Evolutionary conservation across 768 basidiomycete species (phyloP), one percentile per base, ranked within the genome.

Genomic region (Xanthoconium stramineum): DNA sequence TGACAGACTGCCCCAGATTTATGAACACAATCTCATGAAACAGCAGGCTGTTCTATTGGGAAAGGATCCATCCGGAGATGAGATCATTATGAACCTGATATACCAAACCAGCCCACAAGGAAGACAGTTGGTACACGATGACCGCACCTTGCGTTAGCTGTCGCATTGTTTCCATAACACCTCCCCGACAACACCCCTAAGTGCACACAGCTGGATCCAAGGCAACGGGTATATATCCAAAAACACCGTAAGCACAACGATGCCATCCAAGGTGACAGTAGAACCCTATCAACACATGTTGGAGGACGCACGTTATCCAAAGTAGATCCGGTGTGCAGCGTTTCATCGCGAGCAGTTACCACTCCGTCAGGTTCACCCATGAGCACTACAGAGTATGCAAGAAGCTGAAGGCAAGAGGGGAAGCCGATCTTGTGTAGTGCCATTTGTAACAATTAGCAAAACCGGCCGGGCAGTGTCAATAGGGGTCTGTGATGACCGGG

Each of bases 251-350:
- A 64, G 53, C 28, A 50, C 32, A 51, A 19, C 37, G 30, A 50
- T 7, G 38, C 30, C 35, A 50, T 42, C 37, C 32, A 15, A 56
- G 39, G 39, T 29, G 33, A 53, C 30, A 6, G 20, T 47, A 29
- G 47, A 14, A 35, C n/a, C 33, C n/a, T 13, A 20, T 19, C 6
- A 28, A 53, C 33, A 11, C 8, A 32, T 30, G 28, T 20, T n/a
- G n/a, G n/a, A 50, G 51, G n/a, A 11, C 69, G 61, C 53, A 80
- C 80, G 65, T 67, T 80, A 76, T 11, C 63, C 70, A 57, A 81
- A 80, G n/a, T 82, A 81, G 14, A 75, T 44, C 45, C 72, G 56
- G 49, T 82, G 81, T n/a, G 76, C 72, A 6, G 68, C 1, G 33
- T 38, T 55, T 57, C 57, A 24, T 36, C 17, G 44, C 24, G 24